phyloP scores from a whole-genome alignment of 345 rosid genomes.

The Nasturtium officinale region DNA sequence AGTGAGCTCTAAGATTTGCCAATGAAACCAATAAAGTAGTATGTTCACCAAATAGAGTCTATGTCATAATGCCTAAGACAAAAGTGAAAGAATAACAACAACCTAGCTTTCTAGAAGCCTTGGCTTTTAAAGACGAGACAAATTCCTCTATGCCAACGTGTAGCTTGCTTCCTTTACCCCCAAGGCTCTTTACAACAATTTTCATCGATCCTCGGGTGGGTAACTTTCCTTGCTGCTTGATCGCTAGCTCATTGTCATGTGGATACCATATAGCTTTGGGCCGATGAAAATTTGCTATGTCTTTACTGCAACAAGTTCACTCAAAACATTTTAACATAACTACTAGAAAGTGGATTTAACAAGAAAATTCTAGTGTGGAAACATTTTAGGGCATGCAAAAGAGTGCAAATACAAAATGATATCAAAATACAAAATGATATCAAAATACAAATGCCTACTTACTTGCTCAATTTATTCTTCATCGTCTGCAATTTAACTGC shows the following conservation, averaged over 20 bases:
- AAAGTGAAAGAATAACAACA: conserved; percentile 36
- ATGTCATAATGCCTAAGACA: conserved; percentile 19
- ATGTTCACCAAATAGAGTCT: conserved; percentile 13
- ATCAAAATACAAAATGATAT: conserved; percentile 11
- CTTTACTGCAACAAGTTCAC: conserved; percentile 65
- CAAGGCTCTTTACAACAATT: conserved; percentile 86
- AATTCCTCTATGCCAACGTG: conserved; percentile 87
- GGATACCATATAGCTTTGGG: conserved; percentile 97
- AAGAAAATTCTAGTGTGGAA: background rate
- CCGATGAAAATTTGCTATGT: conserved; percentile 91
- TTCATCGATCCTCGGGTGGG: conserved; percentile 84
- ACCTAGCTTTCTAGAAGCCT: conserved; percentile 98
- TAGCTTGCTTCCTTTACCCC: conserved; percentile 95
- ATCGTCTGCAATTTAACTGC: conserved; percentile 92
- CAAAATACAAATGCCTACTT: conserved; percentile 43
- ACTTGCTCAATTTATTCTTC: conserved; percentile 97
- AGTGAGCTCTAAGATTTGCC: conserved; percentile 32
- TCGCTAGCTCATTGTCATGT: conserved; percentile 88
- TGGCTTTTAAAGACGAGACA: conserved; percentile 73
- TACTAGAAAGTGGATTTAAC: conserved; percentile 9
- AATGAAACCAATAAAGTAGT: conserved; percentile 6
- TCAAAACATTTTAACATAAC: conserved; percentile 15
- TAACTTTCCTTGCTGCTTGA: conserved; percentile 80
- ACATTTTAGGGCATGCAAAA: background rate
- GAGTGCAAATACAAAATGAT: conserved; percentile 16